Evolutionary conservation across 257 asterid species (phyloP), one percentile per base, ranked within the genome.

Genomic region (Penstemon barbatus): DNA sequence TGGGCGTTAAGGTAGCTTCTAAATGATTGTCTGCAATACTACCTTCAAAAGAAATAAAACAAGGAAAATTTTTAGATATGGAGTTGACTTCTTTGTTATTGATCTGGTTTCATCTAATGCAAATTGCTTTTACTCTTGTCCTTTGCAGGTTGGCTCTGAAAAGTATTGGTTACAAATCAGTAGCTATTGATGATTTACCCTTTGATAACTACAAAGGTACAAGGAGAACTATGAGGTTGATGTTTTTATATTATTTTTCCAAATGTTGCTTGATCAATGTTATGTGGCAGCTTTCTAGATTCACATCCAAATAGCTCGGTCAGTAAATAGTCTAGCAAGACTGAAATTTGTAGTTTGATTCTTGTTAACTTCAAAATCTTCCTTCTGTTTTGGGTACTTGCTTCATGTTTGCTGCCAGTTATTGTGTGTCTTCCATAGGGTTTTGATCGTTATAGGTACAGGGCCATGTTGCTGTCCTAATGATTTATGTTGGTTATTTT

Each of bases 151-250:
- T 85, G 80, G 87, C 79, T 41, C 71, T 90, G 86, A 94, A 94
- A 84, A 91, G 97, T 70, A 85, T 91, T 58, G 99, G 99, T 55
- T 90, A 91, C 80, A 93, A 90, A 81, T 88, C 95, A 57, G 84
- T 85, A 46, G 82, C 87, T 59, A 82, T 86, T 72, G 91, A 82
- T 67, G 89, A 87, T 62, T 81, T 93, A 66, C 95, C 96, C 57
- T 90, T 93, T 72, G 92, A 90, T 83, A 78, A 69, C 63, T 51
- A 74, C 72, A 83, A 75, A 76, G 99, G 92, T 81, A 74, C 9
- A 57, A 6, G 6, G 48, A 74, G 44, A 57, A 36, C 18, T 36
- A 52, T 57, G 48, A 9, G 15, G 45, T 43, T 58, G 71, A 38
- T 19, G 4, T 62, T 60, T 49, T 46, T 18, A 13, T 63, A 10